These are phyloP conservation scores for Cercospora sp. DNA, from an alignment of 2,329 filamentous ascomycete species.

Conservation along the genomic window DNA sequence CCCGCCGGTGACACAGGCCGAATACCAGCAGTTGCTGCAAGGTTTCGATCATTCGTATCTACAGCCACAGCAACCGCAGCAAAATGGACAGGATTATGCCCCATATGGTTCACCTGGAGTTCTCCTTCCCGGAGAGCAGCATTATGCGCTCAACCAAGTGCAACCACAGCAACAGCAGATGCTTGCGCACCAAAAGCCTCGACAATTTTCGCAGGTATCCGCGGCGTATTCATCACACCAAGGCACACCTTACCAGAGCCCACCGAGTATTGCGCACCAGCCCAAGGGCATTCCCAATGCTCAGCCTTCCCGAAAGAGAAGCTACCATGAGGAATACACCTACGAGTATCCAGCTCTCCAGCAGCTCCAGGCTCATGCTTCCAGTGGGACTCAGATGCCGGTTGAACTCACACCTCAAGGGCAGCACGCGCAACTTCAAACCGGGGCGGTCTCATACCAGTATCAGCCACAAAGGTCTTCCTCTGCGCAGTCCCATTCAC, in stretches of 20 bases:
- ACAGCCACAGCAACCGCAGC: slow-evolving; percentile 21
- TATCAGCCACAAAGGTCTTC: slow-evolving; percentile 30
- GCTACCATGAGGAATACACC: slow-evolving; percentile 45
- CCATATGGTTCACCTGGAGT: slow-evolving; percentile 35
- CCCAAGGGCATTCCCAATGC: slow-evolving; percentile 14
- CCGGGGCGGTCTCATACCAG: slow-evolving; percentile 24
- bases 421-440: slow-evolving; percentile 30
- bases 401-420: slow-evolving; percentile 42
- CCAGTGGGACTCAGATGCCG: slow-evolving; percentile 38
- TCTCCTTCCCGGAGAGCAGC: slow-evolving; percentile 34
- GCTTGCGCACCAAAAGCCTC: slow-evolving; percentile 30
- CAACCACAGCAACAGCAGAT: slow-evolving; percentile 32
- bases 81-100: slow-evolving; percentile 24
- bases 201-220: slow-evolving; percentile 29
- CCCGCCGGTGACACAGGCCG: slow-evolving; percentile 28
- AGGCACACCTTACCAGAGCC: slow-evolving; percentile 35
- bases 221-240: slow-evolving; percentile 32
- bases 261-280: slow-evolving; percentile 39
- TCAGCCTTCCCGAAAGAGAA: slow-evolving; percentile 44
- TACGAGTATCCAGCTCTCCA: slow-evolving; percentile 45
- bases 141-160: slow-evolving; percentile 27
- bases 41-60: slow-evolving; percentile 15
- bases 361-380: slow-evolving; percentile 40
- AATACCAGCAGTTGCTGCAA: slow-evolving; percentile 34
- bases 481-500: slow-evolving; percentile 27